A percentile compares a stretch with the other conserved stretches of the same genome.
These are phyloP conservation scores for Ceratocystis harringtonii DNA, from an alignment of 2,329 filamentous ascomycete genomes.

Conservation along the genomic window DNA sequence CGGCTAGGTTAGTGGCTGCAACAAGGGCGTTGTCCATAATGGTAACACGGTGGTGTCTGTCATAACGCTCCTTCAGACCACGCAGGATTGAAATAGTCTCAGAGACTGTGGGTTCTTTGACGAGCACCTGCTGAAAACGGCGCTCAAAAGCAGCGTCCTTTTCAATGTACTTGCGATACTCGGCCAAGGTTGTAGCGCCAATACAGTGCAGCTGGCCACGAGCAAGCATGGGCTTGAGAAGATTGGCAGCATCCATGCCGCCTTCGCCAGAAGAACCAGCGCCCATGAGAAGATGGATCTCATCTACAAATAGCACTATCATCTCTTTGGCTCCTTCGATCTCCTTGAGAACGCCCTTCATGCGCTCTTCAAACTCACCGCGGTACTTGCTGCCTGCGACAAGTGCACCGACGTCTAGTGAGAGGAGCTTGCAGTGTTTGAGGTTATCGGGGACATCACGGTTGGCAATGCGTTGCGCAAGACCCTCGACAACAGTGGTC, in stretches of 20 bases:
- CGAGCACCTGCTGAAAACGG: slow-evolving; percentile 94
- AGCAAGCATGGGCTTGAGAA: slow-evolving; percentile 96
- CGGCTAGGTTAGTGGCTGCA: slow-evolving; percentile 75
- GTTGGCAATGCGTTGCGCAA: slow-evolving; percentile 91
- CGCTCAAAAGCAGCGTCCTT: slow-evolving; percentile 97
- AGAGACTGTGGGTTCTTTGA: slow-evolving; percentile 77
- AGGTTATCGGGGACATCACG: slow-evolving; percentile 92
- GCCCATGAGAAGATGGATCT: slow-evolving; percentile 97
- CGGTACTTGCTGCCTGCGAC: slow-evolving; percentile 97
- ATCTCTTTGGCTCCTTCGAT: slow-evolving; percentile 89
- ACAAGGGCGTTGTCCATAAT: slow-evolving; percentile 92
- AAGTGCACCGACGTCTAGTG: slow-evolving; percentile 84
- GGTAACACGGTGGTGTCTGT: slow-evolving; percentile 94
- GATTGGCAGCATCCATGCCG: slow-evolving; percentile 95
- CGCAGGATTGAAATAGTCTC: slow-evolving; percentile 98
- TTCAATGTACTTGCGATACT: slow-evolving; percentile 98
- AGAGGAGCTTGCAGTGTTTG: slow-evolving; percentile 83
- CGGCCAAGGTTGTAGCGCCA: slow-evolving; percentile 82
- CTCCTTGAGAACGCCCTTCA: slow-evolving; percentile 98
- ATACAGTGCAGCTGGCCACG: slow-evolving; percentile 96
- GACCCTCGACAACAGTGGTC: slow-evolving; percentile 91
- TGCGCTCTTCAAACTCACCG: slow-evolving; percentile 95
- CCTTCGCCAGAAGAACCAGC: slow-evolving; percentile 88
- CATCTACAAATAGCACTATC: slow-evolving; percentile 95
- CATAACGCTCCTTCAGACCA: slow-evolving; percentile 94